phyloP scores from a whole-genome alignment of 371 early-diverging fungal species.

The Mucor mucedo region DNA sequence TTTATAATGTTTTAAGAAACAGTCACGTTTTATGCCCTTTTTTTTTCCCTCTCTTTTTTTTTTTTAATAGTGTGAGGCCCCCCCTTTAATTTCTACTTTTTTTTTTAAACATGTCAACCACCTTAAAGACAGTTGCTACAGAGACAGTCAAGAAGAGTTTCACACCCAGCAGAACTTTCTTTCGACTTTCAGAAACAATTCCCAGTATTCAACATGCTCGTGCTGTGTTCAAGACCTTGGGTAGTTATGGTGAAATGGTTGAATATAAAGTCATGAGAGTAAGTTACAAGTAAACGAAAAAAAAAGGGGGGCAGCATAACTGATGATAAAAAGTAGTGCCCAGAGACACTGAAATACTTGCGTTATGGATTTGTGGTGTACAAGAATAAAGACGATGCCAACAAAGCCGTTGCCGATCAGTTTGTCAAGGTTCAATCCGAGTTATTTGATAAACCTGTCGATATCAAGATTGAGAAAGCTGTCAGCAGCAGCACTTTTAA shows the following conservation, averaged over 20 bases:
- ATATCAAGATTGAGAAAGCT: slow-evolving; percentile 30
- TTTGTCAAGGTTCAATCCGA: slow-evolving; percentile 31
- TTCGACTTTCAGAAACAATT: slow-evolving; percentile 23
- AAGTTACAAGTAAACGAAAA: neutral
- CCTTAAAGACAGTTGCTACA: slow-evolving; percentile 8
- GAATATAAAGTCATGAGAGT: slow-evolving; percentile 41
- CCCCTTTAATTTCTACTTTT: slow-evolving; percentile 1
- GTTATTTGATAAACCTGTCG: slow-evolving; percentile 29
- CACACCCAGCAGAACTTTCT: slow-evolving; percentile 27
- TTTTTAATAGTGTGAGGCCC: neutral
- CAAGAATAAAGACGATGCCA: slow-evolving; percentile 27
- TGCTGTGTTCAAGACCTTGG: slow-evolving; percentile 29
- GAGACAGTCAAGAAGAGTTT: slow-evolving; percentile 4
- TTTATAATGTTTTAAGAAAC: neutral
- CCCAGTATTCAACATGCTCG: slow-evolving; percentile 29
- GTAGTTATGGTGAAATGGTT: slow-evolving; percentile 31
- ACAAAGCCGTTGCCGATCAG: slow-evolving; percentile 29
- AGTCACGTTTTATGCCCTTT: slow-evolving; percentile 3
- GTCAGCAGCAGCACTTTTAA: slow-evolving; percentile 1
- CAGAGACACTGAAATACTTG: slow-evolving; percentile 34
- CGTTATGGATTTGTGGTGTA: slow-evolving; percentile 36
- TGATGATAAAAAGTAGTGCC: slow-evolving; percentile 22
- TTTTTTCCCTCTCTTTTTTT: neutral
- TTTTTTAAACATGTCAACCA: slow-evolving; percentile 3
- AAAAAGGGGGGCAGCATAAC: neutral